A percentile compares a stretch with the other conserved stretches of the same genome.
phyloP scores from a whole-genome alignment of 2,329 filamentous ascomycete species.

The Elsinoe arachidis region DNA sequence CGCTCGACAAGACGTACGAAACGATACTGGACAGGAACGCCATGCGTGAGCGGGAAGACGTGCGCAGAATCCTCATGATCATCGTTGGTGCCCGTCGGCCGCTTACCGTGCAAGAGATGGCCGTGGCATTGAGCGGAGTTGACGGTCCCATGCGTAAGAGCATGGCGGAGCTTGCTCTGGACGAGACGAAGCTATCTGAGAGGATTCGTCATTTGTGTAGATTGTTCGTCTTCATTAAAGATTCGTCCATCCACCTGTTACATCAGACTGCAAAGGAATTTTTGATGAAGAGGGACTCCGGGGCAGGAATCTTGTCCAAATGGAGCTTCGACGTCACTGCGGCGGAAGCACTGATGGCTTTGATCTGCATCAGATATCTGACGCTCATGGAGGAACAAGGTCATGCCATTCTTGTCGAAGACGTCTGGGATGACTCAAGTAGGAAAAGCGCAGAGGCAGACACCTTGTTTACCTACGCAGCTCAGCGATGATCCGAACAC shows the following conservation, averaged over 20 bases:
- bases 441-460: not conserved
- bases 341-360: not conserved
- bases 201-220: constrained; percentile 19
- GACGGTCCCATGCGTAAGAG: no score
- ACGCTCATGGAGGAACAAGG: not conserved
- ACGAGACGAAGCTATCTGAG: not conserved
- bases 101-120: constrained; percentile 22
- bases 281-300: constrained; percentile 12
- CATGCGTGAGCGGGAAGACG: not conserved
- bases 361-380: constrained; percentile 1
- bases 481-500: not conserved
- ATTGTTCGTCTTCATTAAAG: constrained; percentile 22
- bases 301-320: not conserved
- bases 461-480: not conserved
- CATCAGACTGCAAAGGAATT: constrained; percentile 27
- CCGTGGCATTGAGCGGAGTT: constrained; percentile 18
- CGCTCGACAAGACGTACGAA: constrained; percentile 25
- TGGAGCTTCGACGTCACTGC: not conserved
- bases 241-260: constrained; percentile 21
- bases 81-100: constrained; percentile 23
- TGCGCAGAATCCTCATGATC: constrained; percentile 20
- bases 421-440: not conserved
- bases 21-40: constrained; percentile 19
- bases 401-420: no score
- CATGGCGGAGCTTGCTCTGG: constrained; percentile 1